Conservation (phyloP, 2,329 filamentous ascomycete genomes). For the Ceratocystis smalleyi region DNA sequence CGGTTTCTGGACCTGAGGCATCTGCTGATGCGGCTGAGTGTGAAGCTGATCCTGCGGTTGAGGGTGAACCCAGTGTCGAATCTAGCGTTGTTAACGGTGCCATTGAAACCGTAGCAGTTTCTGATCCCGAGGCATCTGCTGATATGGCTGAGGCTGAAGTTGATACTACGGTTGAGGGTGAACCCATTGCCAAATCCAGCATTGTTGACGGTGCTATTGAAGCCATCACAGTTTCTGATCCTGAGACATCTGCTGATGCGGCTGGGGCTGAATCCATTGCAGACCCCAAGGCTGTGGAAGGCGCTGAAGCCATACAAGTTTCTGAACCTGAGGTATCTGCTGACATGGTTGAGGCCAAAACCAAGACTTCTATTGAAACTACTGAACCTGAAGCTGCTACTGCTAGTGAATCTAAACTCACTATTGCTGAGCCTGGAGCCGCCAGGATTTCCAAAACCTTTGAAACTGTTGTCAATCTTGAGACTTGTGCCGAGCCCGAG, state of each 20-base stretch:
- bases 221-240: no score
- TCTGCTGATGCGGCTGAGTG: neutral
- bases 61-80: no score
- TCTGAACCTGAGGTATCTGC: neutral
- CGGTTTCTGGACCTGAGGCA: no score
- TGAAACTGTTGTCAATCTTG: no score
- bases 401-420: no score
- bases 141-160: no score
- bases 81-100: no score
- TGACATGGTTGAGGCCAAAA: neutral
- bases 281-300: neutral
- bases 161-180: neutral
- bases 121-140: neutral
- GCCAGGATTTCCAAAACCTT: neutral
- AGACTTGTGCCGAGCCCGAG: neutral
- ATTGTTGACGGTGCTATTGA: no score
- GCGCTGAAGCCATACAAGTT: neutral
- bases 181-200: neutral
- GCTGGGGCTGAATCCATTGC: neutral
- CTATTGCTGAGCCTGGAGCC: neutral
- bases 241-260: neutral
- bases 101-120: neutral
- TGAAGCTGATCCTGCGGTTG: neutral
- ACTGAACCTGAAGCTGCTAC: no score
- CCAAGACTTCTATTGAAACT: neutral